Percentiles rank a stretch among this genome's conserved stretches.
Conservation (phyloP, 495 filamentous ascomycete genomes). For the Chaetomium tenue region DNA sequence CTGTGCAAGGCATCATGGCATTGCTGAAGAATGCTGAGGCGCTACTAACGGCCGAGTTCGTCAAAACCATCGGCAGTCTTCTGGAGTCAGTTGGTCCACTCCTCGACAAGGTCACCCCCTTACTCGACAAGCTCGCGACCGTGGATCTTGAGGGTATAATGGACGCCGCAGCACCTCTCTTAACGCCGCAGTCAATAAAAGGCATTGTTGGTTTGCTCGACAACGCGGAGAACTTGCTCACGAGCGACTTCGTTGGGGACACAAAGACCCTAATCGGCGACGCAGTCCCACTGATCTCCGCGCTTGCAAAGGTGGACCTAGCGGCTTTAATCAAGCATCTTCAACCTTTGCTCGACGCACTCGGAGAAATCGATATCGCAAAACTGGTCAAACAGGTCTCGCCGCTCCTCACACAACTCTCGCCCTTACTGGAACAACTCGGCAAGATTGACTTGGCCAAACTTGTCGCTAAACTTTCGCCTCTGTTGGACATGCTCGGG, state of each 20-base stretch:
- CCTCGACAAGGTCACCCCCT: conserved; percentile 34
- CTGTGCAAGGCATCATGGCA: conserved; percentile 40
- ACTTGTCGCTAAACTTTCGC: conserved; percentile 36
- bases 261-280: conserved; percentile 42
- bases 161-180: conserved; percentile 27
- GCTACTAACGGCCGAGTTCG: neutral
- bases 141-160: conserved; percentile 18
- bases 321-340: conserved; percentile 36
- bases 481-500: conserved; percentile 41
- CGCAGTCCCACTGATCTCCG: conserved; percentile 37
- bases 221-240: conserved; percentile 46
- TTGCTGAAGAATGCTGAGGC: conserved; percentile 29
- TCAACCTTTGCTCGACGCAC: conserved; percentile 17
- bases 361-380: conserved; percentile 16
- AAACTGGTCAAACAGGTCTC: conserved; percentile 4
- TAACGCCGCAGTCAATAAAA: conserved; percentile 41
- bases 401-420: conserved; percentile 26
- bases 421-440: conserved; percentile 37
- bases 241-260: conserved; percentile 42
- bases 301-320: conserved; percentile 41
- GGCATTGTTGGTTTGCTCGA: conserved; percentile 42
- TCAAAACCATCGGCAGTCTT: neutral
- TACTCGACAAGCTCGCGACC: conserved; percentile 38
- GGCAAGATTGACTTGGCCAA: conserved; percentile 40
- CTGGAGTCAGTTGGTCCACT: conserved; percentile 10